Base-by-base conservation (phyloP, 306 rosid genomes). In the Cicer yamashitae region DNA sequence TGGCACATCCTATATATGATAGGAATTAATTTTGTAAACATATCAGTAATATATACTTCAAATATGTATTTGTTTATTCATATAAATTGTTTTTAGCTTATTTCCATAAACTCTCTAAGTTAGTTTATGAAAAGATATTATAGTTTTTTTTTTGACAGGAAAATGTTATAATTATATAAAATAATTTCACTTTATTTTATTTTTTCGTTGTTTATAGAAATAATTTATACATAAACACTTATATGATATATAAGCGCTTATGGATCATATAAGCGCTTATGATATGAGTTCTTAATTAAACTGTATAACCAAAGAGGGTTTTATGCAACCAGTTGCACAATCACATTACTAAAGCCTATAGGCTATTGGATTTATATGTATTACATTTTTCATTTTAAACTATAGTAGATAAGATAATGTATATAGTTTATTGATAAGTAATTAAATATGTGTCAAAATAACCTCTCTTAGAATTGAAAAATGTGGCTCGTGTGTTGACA, bases 381-480 rank as follows among this genome's bases (percentile, higher is more conserved):
- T 13, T 40, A 9, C 1, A 40, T 13, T 64, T 51, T 43, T 30
- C 20, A 22, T 7, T 0, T 57, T 68, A 53, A 22, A 2, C 17
- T 10, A 57, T 5, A 57, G 7, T 54, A 63, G 15, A 14, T 12
- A 8, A 17, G 10, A 75, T 66, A 22, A 22, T 22, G 25, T 22
- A 11, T 17, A 59, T 10, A 22, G 41, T 13, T 6, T 22, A 73
- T 22, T 20, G 67, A 38, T 50, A 15, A 13, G 11, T 44, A 39
- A 59, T 22, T 22, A 50, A 50, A 14, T 15, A 1, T 53, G 30
- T 15, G 18, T 22, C 20, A 56, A 15, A 51, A 34, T 5, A 14
- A 87, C 93, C 93, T 90, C 96, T 85, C 93, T 76, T 22, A 90
- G 1, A 10, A 90, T 85, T 5, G 96, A 88, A 79, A 90, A 88